Evolutionary conservation across 768 basidiomycete species (phyloP), one percentile per base, ranked within the genome.

Genomic region (Lactarius tabidus): DNA sequence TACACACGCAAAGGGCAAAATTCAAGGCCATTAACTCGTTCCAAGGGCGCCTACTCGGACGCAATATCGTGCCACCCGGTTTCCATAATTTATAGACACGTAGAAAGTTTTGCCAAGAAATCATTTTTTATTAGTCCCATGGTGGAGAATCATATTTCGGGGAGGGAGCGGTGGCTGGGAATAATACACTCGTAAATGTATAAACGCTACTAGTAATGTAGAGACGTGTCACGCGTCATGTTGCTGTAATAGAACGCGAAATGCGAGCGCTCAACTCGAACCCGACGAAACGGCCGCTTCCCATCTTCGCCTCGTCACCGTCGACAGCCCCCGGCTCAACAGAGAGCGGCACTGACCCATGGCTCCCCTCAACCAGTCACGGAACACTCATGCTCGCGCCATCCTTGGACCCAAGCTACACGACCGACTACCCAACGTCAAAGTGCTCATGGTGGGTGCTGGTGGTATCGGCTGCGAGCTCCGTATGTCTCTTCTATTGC

Each of bases 401-500:
- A 89, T 98, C 63, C 81, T 98, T 4, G 95, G 95, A 8, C 76
- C 84, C 45, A 87, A 90, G 69, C 77, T 94, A 18, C 84, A 85
- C 70, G 73, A 77, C 28, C 81, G 82, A 63, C 79, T 93, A 5
- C 79, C 85, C 4, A 75, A 81, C 51, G 88, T 87, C 7, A 87
- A 79, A 64, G 88, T 97, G 29, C 79, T 99, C 67, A 80, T 98
- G 31, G 96, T 99, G 36, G 97, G 97, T 33, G 94, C 94, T 51
- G 95, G 95, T 53, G 96, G 96, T 0, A 98, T 98, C 72, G 97
- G 97, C 9, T 99, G 96, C 72, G 97, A 99, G 79, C 84, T 99
- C 5, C 75, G 95, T 95, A 74, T 70, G 52, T 56, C 12, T 36
- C 15, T 64, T 48, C 45, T 59, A 6, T 51, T 51, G 26, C 38